A percentile compares a stretch with the other conserved stretches of the same genome.
phyloP scores from a whole-genome alignment of 1,139 yeast species.

The Saccharomyces hybrid region DNA sequence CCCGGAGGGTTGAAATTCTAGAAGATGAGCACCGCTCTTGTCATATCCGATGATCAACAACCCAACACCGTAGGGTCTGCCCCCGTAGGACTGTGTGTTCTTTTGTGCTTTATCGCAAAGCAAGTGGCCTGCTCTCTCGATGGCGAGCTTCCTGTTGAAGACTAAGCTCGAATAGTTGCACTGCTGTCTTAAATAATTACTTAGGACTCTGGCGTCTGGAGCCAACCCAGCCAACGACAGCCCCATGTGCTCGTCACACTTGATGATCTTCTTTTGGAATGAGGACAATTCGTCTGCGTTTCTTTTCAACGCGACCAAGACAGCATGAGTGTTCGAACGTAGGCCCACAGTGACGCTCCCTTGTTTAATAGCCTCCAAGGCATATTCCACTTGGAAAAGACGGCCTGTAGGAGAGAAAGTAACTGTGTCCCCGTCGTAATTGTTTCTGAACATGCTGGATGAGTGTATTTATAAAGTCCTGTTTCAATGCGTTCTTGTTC shows the following conservation, averaged over 20 bases:
- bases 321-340: constrained; percentile 79
- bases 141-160: constrained; percentile 80
- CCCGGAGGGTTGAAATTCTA: constrained; percentile 95
- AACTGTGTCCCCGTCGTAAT: constrained; percentile 96
- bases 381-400: constrained; percentile 90
- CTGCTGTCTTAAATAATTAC: constrained; percentile 83
- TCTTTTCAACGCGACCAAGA: constrained; percentile 86
- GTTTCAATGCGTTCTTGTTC: not conserved
- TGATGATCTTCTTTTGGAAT: constrained; percentile 86
- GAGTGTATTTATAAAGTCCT: not conserved
- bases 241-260: constrained; percentile 90
- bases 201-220: constrained; percentile 91
- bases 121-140: constrained; percentile 74
- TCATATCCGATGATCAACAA: constrained; percentile 86
- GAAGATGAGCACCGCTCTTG: constrained; percentile 87
- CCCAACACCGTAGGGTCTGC: constrained; percentile 97
- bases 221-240: constrained; percentile 95
- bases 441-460: constrained; percentile 69
- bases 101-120: constrained; percentile 96
- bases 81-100: constrained; percentile 92
- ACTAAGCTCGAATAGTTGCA: constrained; percentile 84
- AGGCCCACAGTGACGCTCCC: constrained; percentile 97
- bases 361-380: constrained; percentile 94
- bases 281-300: constrained; percentile 97
- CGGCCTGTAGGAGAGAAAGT: constrained; percentile 98